Evolutionary conservation across 2,329 filamentous ascomycete species (phyloP).

Genomic region (Ascochyta clinopodiicola): DNA sequence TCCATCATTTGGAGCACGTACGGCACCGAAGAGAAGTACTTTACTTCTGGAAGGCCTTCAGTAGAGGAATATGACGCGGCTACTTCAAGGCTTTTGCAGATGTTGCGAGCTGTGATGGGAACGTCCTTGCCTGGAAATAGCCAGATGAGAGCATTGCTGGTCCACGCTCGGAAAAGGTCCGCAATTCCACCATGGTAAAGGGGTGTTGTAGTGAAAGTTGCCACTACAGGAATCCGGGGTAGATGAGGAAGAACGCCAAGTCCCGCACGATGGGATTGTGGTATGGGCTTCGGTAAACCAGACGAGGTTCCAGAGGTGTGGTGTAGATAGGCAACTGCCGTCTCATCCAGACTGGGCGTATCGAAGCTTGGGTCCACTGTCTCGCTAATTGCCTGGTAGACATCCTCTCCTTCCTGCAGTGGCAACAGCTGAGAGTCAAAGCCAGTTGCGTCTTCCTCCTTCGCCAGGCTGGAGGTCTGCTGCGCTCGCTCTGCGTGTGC

Average conservation of each 20-base stretch:
- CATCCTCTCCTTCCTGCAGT: slow-evolving; percentile 26
- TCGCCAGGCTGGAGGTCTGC: slow-evolving; percentile 28
- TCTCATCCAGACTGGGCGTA: slow-evolving; percentile 24
- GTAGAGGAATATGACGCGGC: slow-evolving; percentile 36
- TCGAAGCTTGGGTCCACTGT: slow-evolving; percentile 11
- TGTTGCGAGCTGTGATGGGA: slow-evolving; percentile 64
- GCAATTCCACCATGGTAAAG: slow-evolving; percentile 71
- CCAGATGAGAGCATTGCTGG: slow-evolving; percentile 65
- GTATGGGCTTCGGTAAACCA: slow-evolving; percentile 68
- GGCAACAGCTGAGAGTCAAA: slow-evolving; percentile 25
- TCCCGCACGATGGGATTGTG: slow-evolving; percentile 63
- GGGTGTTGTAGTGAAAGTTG: slow-evolving; percentile 70
- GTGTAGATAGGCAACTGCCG: slow-evolving; percentile 63
- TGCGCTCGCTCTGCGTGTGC: slow-evolving; percentile 44
- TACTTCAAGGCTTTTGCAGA: slow-evolving; percentile 56
- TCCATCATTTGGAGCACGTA: slow-evolving; percentile 91
- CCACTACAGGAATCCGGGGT: slow-evolving; percentile 37
- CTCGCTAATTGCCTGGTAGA: slow-evolving; percentile 31
- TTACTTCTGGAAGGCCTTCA: slow-evolving; percentile 47
- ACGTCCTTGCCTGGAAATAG: slow-evolving; percentile 64
- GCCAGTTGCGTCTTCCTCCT: slow-evolving; percentile 9
- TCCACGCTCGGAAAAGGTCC: slow-evolving; percentile 68
- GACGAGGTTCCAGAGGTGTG: slow-evolving; percentile 72
- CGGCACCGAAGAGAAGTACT: slow-evolving; percentile 71
- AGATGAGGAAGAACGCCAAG: slow-evolving; percentile 63